Conservation (phyloP, 768 basidiomycete species). For the Lentinula raphanica region DNA sequence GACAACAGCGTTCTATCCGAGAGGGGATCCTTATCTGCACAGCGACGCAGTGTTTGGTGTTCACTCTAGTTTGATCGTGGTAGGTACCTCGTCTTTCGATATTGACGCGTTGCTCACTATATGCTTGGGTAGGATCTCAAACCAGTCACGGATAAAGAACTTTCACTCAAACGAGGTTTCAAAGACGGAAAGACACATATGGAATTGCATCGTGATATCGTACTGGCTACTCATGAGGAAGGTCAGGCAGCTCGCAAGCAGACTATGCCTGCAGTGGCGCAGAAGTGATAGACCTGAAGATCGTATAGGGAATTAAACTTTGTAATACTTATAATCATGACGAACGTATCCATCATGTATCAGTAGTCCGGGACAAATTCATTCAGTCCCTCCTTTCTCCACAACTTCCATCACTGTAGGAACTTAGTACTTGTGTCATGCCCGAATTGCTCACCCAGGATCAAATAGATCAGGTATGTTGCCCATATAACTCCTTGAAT, state of each 20-base stretch:
- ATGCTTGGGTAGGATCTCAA: conserved; percentile 38
- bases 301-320: too few species aligned
- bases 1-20: conserved; percentile 68
- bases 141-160: conserved; percentile 45
- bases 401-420: neutral
- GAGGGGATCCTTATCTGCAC: conserved; percentile 58
- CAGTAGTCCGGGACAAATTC: too few species aligned
- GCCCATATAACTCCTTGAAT: too few species aligned
- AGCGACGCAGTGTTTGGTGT: conserved; percentile 83
- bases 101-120: neutral
- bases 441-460: conserved; percentile 46
- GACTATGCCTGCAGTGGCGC: conserved; percentile 6
- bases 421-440: conserved; percentile 24
- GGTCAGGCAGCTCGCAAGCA: conserved; percentile 27
- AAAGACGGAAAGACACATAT: conserved; percentile 32
- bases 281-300: neutral
- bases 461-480: conserved; percentile 53
- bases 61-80: conserved; percentile 71
- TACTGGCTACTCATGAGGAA: conserved; percentile 37
- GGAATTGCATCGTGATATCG: conserved; percentile 35
- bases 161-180: conserved; percentile 54
- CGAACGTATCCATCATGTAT: too few species aligned
- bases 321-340: too few species aligned
- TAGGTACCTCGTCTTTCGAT: conserved; percentile 27
- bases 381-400: neutral